Evolutionary conservation across 192 early-diverging fungal species (phyloP).

Genomic region (Coemansia sp.): DNA sequence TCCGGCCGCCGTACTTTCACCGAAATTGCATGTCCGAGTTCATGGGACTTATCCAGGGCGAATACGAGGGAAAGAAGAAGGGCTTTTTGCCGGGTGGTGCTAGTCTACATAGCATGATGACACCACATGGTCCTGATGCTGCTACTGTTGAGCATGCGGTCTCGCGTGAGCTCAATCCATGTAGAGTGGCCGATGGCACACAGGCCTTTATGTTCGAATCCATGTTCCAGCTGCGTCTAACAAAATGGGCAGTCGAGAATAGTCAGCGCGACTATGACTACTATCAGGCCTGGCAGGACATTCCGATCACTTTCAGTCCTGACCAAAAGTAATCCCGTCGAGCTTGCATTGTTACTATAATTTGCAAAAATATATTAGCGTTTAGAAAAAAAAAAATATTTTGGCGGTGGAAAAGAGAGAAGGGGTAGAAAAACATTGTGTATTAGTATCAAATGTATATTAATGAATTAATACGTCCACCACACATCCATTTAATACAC

Average conservation of each 20-base stretch:
- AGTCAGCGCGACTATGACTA: slow-evolving; percentile 81
- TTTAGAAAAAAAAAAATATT: not conserved
- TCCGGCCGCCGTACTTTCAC: slow-evolving; percentile 95
- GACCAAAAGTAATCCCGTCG: slow-evolving; percentile 7
- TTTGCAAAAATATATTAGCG: not conserved
- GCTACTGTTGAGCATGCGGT: slow-evolving; percentile 72
- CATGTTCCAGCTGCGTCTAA: slow-evolving; percentile 73
- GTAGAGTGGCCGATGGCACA: slow-evolving; percentile 76
- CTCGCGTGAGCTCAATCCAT: slow-evolving; percentile 69
- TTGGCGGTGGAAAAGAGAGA: too few species aligned
- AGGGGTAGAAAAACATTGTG: too few species aligned
- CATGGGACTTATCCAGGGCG: slow-evolving; percentile 92
- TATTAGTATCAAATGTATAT: too few species aligned
- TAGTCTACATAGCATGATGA: slow-evolving; percentile 78
- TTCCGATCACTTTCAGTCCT: slow-evolving; percentile 53
- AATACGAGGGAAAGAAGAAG: slow-evolving; percentile 90
- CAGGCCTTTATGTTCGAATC: slow-evolving; percentile 98
- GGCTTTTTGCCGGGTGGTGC: slow-evolving; percentile 93
- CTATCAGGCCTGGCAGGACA: slow-evolving; percentile 81
- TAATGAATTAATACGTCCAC: too few species aligned
- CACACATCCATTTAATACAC: too few species aligned
- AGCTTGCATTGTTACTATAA: not conserved
- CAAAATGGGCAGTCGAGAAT: slow-evolving; percentile 75
- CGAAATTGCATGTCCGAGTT: slow-evolving; percentile 98
- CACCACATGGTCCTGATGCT: slow-evolving; percentile 90